Percentiles rank a stretch among this genome's conserved stretches.
phyloP scores from a whole-genome alignment of 306 rosid genomes.

The Cajanus cajan region DNA sequence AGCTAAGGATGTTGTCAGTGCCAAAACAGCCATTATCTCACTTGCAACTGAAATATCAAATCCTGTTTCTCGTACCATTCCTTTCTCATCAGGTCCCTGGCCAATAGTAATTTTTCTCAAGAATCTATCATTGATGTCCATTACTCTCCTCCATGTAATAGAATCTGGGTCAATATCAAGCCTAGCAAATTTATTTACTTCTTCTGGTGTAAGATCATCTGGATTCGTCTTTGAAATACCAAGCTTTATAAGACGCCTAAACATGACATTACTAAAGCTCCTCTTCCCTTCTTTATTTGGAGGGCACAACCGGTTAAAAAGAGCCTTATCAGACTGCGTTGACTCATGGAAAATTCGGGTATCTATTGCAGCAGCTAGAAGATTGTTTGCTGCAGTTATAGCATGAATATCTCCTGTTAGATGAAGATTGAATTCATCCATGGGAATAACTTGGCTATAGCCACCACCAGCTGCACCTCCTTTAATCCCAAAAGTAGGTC shows the following conservation, averaged over 20 bases:
- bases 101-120: slow-evolving; percentile 88
- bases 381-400: slow-evolving; percentile 96
- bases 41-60: slow-evolving; percentile 98
- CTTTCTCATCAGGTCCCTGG: slow-evolving; percentile 97
- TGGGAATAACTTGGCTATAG: slow-evolving; percentile 98
- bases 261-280: slow-evolving; percentile 76
- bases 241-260: slow-evolving; percentile 73
- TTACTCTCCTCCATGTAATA: slow-evolving; percentile 96
- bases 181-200: slow-evolving; percentile 84
- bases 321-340: slow-evolving; percentile 92
- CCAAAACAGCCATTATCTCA: slow-evolving; percentile 99
- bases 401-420: slow-evolving; percentile 98
- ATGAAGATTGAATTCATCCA: slow-evolving; percentile 99
- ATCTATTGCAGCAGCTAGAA: slow-evolving; percentile 96
- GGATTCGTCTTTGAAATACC: slow-evolving; percentile 82
- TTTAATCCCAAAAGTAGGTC: slow-evolving; percentile 98
- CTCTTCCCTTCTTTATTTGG: slow-evolving; percentile 89
- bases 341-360: slow-evolving; percentile 91
- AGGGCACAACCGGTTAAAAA: slow-evolving; percentile 88
- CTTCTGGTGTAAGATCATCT: slow-evolving; percentile 84
- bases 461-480: slow-evolving; percentile 99
- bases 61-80: slow-evolving; percentile 96
- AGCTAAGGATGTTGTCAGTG: slow-evolving; percentile 81
- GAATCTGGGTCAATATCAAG: slow-evolving; percentile 87
- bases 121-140: slow-evolving; percentile 93